Conservation (phyloP, 139 green algal species). For the Chlamydomonas incerta region DNA sequence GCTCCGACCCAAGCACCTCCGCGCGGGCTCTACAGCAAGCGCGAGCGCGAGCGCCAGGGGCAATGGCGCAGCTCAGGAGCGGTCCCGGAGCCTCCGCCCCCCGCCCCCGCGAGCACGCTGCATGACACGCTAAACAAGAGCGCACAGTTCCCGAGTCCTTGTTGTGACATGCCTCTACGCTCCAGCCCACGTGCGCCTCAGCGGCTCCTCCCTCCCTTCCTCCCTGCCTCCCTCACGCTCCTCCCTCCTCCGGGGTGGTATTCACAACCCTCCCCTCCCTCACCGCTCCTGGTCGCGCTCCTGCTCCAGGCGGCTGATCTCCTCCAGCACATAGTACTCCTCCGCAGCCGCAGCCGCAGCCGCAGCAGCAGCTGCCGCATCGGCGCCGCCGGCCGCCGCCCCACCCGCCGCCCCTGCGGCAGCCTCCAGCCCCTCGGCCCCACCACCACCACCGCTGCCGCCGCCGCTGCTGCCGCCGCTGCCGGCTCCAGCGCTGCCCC, state of each 20-base stretch:
- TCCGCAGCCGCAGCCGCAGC: background rate
- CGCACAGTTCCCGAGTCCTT: too few species aligned
- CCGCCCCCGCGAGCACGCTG: too few species aligned
- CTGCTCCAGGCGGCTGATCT: constrained; percentile 40
- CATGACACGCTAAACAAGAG: background rate
- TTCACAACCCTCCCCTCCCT: too few species aligned
- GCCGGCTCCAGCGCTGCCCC: constrained; percentile 3
- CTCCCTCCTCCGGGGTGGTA: too few species aligned
- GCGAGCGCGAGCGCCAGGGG: too few species aligned
- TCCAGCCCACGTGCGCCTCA: too few species aligned
- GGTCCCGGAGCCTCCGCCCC: too few species aligned
- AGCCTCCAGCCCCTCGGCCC: constrained; percentile 56
- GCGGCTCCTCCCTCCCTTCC: background rate
- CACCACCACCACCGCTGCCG: constrained; percentile 51
- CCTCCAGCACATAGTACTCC: constrained; percentile 26
- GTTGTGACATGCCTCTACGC: too few species aligned
- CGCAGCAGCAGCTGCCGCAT: too few species aligned
- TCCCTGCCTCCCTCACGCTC: too few species aligned
- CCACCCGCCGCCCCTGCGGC: constrained; percentile 46
- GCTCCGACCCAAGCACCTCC: constrained; percentile 55
- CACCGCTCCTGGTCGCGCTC: constrained; percentile 48
- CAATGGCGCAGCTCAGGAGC: too few species aligned
- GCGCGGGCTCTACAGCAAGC: constrained; percentile 32
- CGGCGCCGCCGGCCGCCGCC: too few species aligned
- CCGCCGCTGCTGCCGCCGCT: constrained; percentile 22